A percentile compares a stretch with the other conserved stretches of the same genome.
These are phyloP conservation scores for Moesziomyces globuligerus DNA, from an alignment of 1,284 basidiomycete species.

Conservation along the genomic window DNA sequence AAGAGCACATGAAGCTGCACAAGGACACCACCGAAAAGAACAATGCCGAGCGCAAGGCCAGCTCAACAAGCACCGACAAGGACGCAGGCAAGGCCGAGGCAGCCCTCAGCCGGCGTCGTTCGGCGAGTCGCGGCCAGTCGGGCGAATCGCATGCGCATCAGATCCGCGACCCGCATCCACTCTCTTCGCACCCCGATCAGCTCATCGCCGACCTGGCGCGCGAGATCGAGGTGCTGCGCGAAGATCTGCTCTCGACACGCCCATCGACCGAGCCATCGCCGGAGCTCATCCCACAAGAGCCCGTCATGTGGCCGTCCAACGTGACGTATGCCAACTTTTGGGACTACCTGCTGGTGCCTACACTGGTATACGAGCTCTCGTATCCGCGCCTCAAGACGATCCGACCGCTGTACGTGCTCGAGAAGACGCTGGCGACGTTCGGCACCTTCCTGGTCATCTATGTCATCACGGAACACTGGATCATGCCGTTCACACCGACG, in stretches of 20 bases:
- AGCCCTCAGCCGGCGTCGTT: slow-evolving; percentile 8
- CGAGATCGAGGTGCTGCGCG: slow-evolving; percentile 80
- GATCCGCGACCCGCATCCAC: slow-evolving; percentile 70
- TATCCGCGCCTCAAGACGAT: slow-evolving; percentile 89
- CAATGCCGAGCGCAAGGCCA: slow-evolving; percentile 23
- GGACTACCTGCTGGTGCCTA: slow-evolving; percentile 88
- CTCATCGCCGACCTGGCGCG: slow-evolving; percentile 77
- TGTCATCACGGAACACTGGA: slow-evolving; percentile 89
- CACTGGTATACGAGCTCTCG: slow-evolving; percentile 94
- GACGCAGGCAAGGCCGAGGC: neutral
- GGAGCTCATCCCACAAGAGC: slow-evolving; percentile 25
- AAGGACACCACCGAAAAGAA: slow-evolving; percentile 21
- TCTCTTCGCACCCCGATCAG: slow-evolving; percentile 79
- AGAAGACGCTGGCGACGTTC: slow-evolving; percentile 93
- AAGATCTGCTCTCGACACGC: slow-evolving; percentile 73
- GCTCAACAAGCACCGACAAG: neutral
- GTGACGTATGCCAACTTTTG: slow-evolving; percentile 85
- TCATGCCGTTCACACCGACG: slow-evolving; percentile 72
- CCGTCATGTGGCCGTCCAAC: slow-evolving; percentile 82
- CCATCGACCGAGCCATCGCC: slow-evolving; percentile 7
- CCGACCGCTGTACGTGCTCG: slow-evolving; percentile 88
- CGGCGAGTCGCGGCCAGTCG: slow-evolving; percentile 1
- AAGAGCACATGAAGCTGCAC: slow-evolving; percentile 40
- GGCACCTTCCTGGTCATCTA: slow-evolving; percentile 90
- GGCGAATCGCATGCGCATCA: slow-evolving; percentile 20